Evolutionary conservation across 371 early-diverging fungal species (phyloP).

Genomic region (Rhizopus stolonifer): DNA sequence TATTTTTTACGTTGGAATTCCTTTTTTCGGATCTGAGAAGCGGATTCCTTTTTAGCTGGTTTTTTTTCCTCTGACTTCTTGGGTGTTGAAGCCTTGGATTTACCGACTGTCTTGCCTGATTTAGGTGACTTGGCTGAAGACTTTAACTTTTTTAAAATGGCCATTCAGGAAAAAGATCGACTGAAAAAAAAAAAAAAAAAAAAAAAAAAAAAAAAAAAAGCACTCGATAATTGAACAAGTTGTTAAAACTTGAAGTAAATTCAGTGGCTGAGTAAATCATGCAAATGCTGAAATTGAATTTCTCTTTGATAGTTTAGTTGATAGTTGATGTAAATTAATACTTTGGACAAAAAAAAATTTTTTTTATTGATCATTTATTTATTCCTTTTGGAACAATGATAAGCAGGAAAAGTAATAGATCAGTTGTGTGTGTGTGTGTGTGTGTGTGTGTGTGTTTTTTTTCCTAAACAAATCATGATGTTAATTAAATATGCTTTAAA

Average conservation of each 20-base stretch:
- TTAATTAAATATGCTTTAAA: too few species aligned
- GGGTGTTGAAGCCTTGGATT: background rate
- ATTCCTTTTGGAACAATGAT: too few species aligned
- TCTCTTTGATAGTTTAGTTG: too few species aligned
- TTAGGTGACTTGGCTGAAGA: background rate
- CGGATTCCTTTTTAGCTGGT: conserved; percentile 23
- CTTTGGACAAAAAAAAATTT: conserved; percentile 66
- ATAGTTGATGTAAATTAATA: conserved; percentile 43
- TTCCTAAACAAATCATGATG: too few species aligned
- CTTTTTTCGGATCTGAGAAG: conserved; percentile 31
- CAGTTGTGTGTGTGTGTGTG: too few species aligned
- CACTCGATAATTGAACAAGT: too few species aligned
- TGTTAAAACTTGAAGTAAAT: too few species aligned
- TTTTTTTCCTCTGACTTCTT: background rate
- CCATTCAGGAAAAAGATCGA: background rate
- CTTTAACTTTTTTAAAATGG: background rate
- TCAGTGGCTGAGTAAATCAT: background rate
- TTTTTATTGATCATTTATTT: too few species aligned
- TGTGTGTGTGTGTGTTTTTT: too few species aligned
- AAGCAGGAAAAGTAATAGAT: too few species aligned
- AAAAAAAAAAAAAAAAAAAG: background rate
- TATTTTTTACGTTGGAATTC: conserved; percentile 40
- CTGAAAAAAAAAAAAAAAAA: background rate
- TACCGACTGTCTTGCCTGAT: background rate
- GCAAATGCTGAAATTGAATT: background rate